Conservation (phyloP, 2,329 filamentous ascomycete species). For the Colletotrichum australisinense region DNA sequence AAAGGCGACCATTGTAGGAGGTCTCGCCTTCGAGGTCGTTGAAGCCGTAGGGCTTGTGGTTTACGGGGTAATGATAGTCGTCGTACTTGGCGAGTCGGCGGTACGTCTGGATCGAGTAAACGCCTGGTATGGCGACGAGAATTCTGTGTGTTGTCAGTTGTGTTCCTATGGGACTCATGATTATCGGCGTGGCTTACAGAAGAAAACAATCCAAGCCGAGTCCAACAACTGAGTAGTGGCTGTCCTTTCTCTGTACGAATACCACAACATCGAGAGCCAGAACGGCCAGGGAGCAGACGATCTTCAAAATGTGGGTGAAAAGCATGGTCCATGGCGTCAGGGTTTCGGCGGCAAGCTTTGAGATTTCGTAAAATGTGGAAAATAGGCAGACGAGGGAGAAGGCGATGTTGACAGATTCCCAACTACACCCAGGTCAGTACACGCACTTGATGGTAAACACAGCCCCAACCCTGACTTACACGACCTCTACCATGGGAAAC, state of each 20-base stretch:
- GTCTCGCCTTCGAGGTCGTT: slow-evolving; percentile 39
- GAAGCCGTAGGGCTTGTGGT: slow-evolving; percentile 62
- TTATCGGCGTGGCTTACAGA: slow-evolving; percentile 52
- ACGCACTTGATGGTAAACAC: not conserved
- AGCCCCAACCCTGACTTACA: slow-evolving; percentile 52
- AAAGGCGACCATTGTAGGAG: slow-evolving; percentile 25
- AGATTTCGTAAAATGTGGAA: slow-evolving; percentile 60
- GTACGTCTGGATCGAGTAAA: slow-evolving; percentile 61
- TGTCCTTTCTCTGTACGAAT: slow-evolving; percentile 57
- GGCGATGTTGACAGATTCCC: slow-evolving; percentile 64
- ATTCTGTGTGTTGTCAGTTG: slow-evolving; percentile 44
- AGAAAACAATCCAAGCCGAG: slow-evolving; percentile 60
- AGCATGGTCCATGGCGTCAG: slow-evolving; percentile 67
- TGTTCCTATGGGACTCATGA: not conserved
- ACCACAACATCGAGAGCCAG: slow-evolving; percentile 64
- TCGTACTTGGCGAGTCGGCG: slow-evolving; percentile 61
- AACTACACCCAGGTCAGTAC: slow-evolving; percentile 49
- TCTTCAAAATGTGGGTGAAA: slow-evolving; percentile 62
- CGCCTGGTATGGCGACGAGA: slow-evolving; percentile 54
- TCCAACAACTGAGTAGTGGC: slow-evolving; percentile 60
- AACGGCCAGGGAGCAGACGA: slow-evolving; percentile 57
- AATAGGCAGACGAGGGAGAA: slow-evolving; percentile 59
- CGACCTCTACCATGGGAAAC: slow-evolving; percentile 59
- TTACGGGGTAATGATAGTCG: slow-evolving; percentile 61
- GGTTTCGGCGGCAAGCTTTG: slow-evolving; percentile 58